Percentiles rank a stretch among this genome's conserved stretches.
phyloP scores from a whole-genome alignment of 495 filamentous ascomycete genomes.

The Hamigera avellanea region DNA sequence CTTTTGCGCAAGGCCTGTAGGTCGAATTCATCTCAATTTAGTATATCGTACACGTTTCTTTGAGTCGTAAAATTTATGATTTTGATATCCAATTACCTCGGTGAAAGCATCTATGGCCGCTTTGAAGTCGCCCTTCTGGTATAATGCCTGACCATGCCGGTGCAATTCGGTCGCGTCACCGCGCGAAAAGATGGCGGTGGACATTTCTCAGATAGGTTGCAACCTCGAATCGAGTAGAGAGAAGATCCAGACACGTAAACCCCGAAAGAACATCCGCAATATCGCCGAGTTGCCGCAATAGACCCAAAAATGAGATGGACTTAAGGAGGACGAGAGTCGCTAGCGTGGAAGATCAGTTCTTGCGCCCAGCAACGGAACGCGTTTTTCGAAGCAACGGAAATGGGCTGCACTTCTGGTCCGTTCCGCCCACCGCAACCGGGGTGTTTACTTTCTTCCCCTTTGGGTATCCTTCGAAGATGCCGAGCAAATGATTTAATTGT shows the following conservation, averaged over 20 bases:
- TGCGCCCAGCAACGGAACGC: slow-evolving; percentile 1
- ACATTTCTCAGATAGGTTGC: slow-evolving; percentile 1
- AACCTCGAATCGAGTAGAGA: too few species aligned
- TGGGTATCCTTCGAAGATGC: slow-evolving; percentile 10
- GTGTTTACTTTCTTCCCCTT: slow-evolving; percentile 38
- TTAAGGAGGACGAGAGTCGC: too few species aligned
- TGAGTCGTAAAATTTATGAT: neutral
- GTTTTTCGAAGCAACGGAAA: too few species aligned
- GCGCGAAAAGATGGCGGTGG: slow-evolving; percentile 1
- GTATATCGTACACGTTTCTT: too few species aligned
- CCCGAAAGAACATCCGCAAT: too few species aligned
- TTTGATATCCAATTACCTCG: slow-evolving; percentile 16
- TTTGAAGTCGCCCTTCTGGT: slow-evolving; percentile 26
- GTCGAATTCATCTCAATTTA: neutral
- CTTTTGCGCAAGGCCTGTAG: slow-evolving; percentile 24
- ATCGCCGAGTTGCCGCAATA: too few species aligned
- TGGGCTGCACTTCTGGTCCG: slow-evolving; percentile 12
- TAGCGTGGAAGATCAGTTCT: too few species aligned
- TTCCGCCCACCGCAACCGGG: slow-evolving; percentile 7
- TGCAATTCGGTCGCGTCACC: slow-evolving; percentile 12
- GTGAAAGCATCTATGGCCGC: slow-evolving; percentile 31
- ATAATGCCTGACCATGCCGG: slow-evolving; percentile 28
- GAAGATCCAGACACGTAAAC: too few species aligned
- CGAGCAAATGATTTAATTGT: neutral
- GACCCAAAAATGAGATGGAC: too few species aligned